Evolutionary conservation across 192 early-diverging fungal species (phyloP), one percentile per base, ranked within the genome.

Genomic region (Pilobolus umbonatus): DNA sequence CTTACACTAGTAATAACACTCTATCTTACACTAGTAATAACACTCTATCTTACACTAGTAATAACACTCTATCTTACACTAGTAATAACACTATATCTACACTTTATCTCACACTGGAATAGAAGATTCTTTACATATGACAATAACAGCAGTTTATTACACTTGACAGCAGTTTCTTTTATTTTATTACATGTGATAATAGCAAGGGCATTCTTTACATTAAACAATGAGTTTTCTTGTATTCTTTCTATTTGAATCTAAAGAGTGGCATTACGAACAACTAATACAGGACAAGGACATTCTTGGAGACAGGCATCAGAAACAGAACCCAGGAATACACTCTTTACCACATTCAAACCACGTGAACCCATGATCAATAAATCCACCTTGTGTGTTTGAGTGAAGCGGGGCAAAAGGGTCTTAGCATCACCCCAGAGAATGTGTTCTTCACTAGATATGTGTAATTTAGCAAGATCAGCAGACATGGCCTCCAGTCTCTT

Each of bases 321-420:
- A 3, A 69, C 67, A n/a, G 67, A 69, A 7, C 67, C 67, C 9
- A 69, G 45, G 43, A 69, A 55, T 15, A 69, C 67, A 34, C 58
- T 65, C 40, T 65, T 71, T 22, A 71, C 54, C 10, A 57, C 42
- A 24, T 63, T 53, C 12, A 71, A 40, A 42, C 69, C 69, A 32
- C 69, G 51, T 9, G 69, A 71, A n/a, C 69, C 69, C 6, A 71
- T 57, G 19, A 71, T 71, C 7, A 71, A 42, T 31, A 71, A 51
- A 48, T 71, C 59, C 3, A 71, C 69, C 7, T 57, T 55, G 15
- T 60, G 43, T 14, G 55, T 28, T 32, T 62, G 46, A 6, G 69
- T 71, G 34, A 60, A 71, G 12, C 57, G 51, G 21, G 69, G 69
- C n/a, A 71, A 43, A 7, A 58, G 24, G 0, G 30, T 21, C 34